Percentiles rank a stretch among this genome's conserved stretches.
These are phyloP conservation scores for Lichtheimia hyalospora DNA, from an alignment of 371 early-diverging fungal genomes.

Conservation along the genomic window DNA sequence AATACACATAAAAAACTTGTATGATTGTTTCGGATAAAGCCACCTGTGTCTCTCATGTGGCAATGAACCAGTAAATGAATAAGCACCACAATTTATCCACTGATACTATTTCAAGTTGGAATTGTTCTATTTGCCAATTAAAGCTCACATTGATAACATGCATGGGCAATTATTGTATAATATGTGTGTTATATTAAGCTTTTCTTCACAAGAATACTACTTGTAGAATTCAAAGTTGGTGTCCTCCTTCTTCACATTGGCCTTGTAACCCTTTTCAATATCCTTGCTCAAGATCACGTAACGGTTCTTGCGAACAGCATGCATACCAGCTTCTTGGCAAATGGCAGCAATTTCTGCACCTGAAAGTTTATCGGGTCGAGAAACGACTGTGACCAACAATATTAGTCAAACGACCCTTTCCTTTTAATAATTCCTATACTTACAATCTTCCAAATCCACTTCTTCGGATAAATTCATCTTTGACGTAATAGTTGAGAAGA, in stretches of 20 bases:
- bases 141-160: no score
- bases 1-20: no score
- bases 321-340: slow-evolving; percentile 99
- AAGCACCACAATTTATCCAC: no score
- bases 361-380: slow-evolving; percentile 97
- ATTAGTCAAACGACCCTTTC: neutral
- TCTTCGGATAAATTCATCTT: slow-evolving; percentile 99
- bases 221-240: slow-evolving; percentile 96
- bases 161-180: no score
- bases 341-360: slow-evolving; percentile 99
- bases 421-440: slow-evolving; percentile 23
- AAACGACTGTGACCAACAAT: slow-evolving; percentile 72
- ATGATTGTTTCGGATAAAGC: no score
- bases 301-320: slow-evolving; percentile 97
- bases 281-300: slow-evolving; percentile 98
- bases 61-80: no score
- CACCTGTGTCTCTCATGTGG: no score
- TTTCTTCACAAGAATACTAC: slow-evolving; percentile 23
- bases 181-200: neutral
- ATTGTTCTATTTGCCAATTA: no score
- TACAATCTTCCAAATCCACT: slow-evolving; percentile 99
- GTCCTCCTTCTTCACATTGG: slow-evolving; percentile 96
- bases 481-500: slow-evolving; percentile 95
- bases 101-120: no score
- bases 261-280: slow-evolving; percentile 97